Percentiles rank a stretch among this genome's conserved stretches.
These are phyloP conservation scores for Aspergillus kassunensis DNA, from an alignment of 495 filamentous ascomycete species.

Conservation along the genomic window DNA sequence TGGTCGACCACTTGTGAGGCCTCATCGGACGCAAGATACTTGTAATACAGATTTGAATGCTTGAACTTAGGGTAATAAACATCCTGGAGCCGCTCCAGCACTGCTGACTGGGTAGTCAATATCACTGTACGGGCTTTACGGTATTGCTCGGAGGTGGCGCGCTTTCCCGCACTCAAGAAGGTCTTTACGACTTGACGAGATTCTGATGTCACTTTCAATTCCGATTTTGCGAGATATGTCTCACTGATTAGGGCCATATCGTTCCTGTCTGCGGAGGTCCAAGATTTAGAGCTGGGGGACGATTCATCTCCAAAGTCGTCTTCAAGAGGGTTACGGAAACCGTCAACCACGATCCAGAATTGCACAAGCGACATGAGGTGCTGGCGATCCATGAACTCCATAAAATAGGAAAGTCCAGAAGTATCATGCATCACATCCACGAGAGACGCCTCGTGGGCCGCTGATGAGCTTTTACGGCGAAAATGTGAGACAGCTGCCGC, in stretches of 20 bases:
- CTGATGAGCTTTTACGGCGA: constrained; percentile 42
- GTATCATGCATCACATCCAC: constrained; percentile 82
- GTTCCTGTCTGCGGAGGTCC: constrained; percentile 79
- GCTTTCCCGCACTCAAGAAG: constrained; percentile 72
- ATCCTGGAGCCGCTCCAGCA: constrained; percentile 77
- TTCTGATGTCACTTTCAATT: constrained; percentile 69
- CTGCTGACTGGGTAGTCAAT: constrained; percentile 73
- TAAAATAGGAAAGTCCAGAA: constrained; percentile 92
- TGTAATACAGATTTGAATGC: constrained; percentile 89
- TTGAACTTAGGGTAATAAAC: constrained; percentile 82
- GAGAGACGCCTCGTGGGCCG: constrained; percentile 66
- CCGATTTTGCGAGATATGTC: constrained; percentile 75
- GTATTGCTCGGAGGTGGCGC: constrained; percentile 77
- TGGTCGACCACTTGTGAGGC: constrained; percentile 45
- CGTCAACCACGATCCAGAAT: constrained; percentile 98
- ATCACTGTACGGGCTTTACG: constrained; percentile 77
- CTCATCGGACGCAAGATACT: constrained; percentile 88
- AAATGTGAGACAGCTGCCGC: constrained; percentile 33
- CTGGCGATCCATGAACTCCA: constrained; percentile 98
- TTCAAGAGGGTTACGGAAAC: constrained; percentile 92
- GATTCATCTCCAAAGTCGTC: constrained; percentile 74
- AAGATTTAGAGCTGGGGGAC: constrained; percentile 58
- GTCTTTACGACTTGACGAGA: constrained; percentile 64
- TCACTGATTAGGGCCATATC: constrained; percentile 89
- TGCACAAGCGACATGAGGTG: constrained; percentile 85